Conservation (phyloP, 176 grass and related monocot genomes). For the Ensete ventricosum region DNA sequence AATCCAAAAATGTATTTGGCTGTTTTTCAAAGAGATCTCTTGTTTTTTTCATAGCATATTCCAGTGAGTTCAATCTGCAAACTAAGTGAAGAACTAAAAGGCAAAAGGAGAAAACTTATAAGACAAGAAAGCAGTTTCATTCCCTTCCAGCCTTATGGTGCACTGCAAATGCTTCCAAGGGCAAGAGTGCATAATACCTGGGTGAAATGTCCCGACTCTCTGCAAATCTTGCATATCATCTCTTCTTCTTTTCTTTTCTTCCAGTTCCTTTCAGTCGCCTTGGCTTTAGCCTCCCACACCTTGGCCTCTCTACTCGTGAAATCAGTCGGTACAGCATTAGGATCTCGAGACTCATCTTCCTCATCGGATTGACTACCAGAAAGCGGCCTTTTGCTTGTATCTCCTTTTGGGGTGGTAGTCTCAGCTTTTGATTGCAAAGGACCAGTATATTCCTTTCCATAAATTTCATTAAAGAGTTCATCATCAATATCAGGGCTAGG, state of each 20-base stretch:
- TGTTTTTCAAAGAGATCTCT: no score
- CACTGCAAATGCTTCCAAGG: neutral
- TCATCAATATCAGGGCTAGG: slow-evolving; percentile 88
- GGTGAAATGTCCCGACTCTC: slow-evolving; percentile 85
- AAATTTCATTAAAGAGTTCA: slow-evolving; percentile 93
- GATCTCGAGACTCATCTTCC: slow-evolving; percentile 54
- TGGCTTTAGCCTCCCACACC: slow-evolving; percentile 94
- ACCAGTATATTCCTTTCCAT: slow-evolving; percentile 84
- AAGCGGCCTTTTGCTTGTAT: slow-evolving; percentile 39
- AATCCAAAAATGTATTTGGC: neutral
- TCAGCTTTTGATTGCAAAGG: slow-evolving; percentile 39
- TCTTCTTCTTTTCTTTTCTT: slow-evolving; percentile 97
- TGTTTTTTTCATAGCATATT: no score
- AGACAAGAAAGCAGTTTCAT: slow-evolving; percentile 3
- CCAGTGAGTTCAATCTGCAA: neutral
- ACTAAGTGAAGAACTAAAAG: neutral
- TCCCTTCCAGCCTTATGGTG: neutral
- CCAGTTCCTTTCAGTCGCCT: slow-evolving; percentile 97
- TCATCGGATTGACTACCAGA: slow-evolving; percentile 44
- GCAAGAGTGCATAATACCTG: slow-evolving; percentile 44
- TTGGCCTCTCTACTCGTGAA: slow-evolving; percentile 92
- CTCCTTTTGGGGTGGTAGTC: slow-evolving; percentile 29
- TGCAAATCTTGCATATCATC: slow-evolving; percentile 95
- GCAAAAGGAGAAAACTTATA: neutral
- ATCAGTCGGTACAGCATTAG: slow-evolving; percentile 86